A percentile compares a stretch with the other conserved stretches of the same genome.
Conservation (phyloP, 2,329 filamentous ascomycete genomes). For the Whalleya microplaca region DNA sequence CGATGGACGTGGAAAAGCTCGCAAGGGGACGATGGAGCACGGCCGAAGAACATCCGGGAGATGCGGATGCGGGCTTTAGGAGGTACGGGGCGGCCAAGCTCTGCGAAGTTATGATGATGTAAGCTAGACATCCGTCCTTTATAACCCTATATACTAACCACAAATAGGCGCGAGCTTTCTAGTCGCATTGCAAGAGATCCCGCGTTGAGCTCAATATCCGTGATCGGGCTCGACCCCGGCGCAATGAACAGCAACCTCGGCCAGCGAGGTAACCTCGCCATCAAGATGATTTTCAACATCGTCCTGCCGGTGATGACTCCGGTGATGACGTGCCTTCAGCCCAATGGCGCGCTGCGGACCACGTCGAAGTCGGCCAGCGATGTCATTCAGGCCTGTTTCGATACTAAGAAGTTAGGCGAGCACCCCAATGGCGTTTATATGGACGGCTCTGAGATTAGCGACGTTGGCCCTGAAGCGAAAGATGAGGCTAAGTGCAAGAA, state of each 20-base stretch:
- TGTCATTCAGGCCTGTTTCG: slow-evolving; percentile 35
- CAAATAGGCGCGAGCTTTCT: slow-evolving; percentile 34
- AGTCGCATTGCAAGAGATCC: slow-evolving; percentile 34
- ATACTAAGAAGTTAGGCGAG: slow-evolving; percentile 28
- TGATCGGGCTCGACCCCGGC: slow-evolving; percentile 42
- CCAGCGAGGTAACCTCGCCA: slow-evolving; percentile 28
- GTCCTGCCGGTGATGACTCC: too few relatives aligned
- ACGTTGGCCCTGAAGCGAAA: slow-evolving; percentile 30
- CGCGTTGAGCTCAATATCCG: slow-evolving; percentile 31
- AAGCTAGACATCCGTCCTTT: slow-evolving; percentile 2
- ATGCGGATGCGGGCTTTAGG: slow-evolving; percentile 29
- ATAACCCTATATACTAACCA: background rate
- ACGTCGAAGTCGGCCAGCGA: slow-evolving; percentile 31
- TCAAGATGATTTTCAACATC: background rate
- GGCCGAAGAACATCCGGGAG: slow-evolving; percentile 25
- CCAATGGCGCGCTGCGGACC: slow-evolving; percentile 33
- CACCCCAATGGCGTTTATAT: slow-evolving; percentile 40
- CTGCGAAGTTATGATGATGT: slow-evolving; percentile 40
- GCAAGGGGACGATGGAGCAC: slow-evolving; percentile 34
- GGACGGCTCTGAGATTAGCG: slow-evolving; percentile 27
- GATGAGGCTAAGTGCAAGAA: slow-evolving; percentile 32
- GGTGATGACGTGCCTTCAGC: too few relatives aligned
- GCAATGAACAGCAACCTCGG: slow-evolving; percentile 34
- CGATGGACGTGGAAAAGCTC: slow-evolving; percentile 24
- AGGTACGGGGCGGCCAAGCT: slow-evolving; percentile 40